A percentile compares a stretch with the other conserved stretches of the same genome.
Evolutionary conservation across 2,329 filamentous ascomycete genomes (phyloP).

Genomic region (Ophiostoma angusticollis): DNA sequence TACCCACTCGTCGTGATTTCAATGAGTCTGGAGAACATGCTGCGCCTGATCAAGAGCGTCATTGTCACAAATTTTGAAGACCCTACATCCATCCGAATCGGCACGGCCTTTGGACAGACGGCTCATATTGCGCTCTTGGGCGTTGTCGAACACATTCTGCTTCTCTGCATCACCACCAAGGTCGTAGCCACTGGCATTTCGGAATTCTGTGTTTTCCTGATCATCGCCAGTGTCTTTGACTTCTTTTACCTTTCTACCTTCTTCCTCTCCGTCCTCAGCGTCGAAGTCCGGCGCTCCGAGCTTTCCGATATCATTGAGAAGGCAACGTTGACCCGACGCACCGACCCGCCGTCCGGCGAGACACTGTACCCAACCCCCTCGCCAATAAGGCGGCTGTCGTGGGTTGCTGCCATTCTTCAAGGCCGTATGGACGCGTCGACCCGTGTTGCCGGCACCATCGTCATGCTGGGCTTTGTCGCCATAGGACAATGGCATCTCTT

Average conservation of each 20-base stretch:
- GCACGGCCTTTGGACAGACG: slow-evolving; percentile 61
- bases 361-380: slow-evolving; percentile 9
- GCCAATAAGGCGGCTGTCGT: slow-evolving; percentile 29
- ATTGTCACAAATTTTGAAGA: slow-evolving; percentile 58
- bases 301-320: slow-evolving; percentile 58
- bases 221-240: slow-evolving; percentile 62
- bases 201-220: slow-evolving; percentile 64
- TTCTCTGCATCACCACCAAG: slow-evolving; percentile 53
- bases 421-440: slow-evolving; percentile 58
- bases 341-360: not conserved
- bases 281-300: slow-evolving; percentile 66
- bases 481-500: slow-evolving; percentile 71
- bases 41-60: slow-evolving; percentile 65
- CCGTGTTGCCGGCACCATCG: slow-evolving; percentile 59
- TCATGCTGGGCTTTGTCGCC: slow-evolving; percentile 59
- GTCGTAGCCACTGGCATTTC: slow-evolving; percentile 51
- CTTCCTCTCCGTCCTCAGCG: slow-evolving; percentile 65
- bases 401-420: slow-evolving; percentile 48
- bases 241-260: slow-evolving; percentile 69
- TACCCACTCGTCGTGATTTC: slow-evolving; percentile 67
- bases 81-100: slow-evolving; percentile 55
- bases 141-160: slow-evolving; percentile 53
- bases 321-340: slow-evolving; percentile 31
- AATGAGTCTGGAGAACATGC: slow-evolving; percentile 68
- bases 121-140: slow-evolving; percentile 56